These are phyloP conservation scores for Tulasnella sp. DNA, from an alignment of 768 basidiomycete genomes.

Conservation along the genomic window DNA sequence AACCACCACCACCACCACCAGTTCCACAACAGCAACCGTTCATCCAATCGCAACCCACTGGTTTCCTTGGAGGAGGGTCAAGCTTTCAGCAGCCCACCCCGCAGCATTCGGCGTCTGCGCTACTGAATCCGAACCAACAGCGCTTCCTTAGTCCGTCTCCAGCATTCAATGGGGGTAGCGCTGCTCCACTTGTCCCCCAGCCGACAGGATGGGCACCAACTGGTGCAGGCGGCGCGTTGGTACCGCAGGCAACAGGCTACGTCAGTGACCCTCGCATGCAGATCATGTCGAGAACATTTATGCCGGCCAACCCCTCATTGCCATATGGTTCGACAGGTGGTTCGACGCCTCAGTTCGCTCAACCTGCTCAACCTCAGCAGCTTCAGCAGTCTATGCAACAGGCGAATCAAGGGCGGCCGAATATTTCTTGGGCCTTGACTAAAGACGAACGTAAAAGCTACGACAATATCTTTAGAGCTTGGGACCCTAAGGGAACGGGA, in stretches of 20 bases:
- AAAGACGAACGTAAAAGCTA: slow-evolving; percentile 94
- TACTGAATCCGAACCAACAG: slow-evolving; percentile 27
- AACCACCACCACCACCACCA: slow-evolving; percentile 8
- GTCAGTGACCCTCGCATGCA: slow-evolving; percentile 63
- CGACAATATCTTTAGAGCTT: slow-evolving; percentile 92
- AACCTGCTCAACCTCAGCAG: slow-evolving; percentile 44
- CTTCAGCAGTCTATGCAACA: slow-evolving; percentile 83
- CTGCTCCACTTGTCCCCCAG: slow-evolving; percentile 28
- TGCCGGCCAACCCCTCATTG: slow-evolving; percentile 42
- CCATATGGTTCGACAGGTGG: slow-evolving; percentile 21
- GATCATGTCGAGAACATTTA: slow-evolving; percentile 87
- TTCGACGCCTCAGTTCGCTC: slow-evolving; percentile 45
- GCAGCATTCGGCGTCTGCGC: slow-evolving; percentile 4
- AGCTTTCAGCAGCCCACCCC: slow-evolving; percentile 11
- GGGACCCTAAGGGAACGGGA: slow-evolving; percentile 71
- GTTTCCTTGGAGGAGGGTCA: slow-evolving; percentile 6
- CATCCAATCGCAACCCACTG: slow-evolving; percentile 11
- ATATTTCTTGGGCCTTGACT: slow-evolving; percentile 75
- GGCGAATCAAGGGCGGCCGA: slow-evolving; percentile 61
- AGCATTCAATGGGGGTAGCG: slow-evolving; percentile 26
- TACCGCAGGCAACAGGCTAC: slow-evolving; percentile 69
- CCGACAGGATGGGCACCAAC: slow-evolving; percentile 46
- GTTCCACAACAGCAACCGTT: neutral
- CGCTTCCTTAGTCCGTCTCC: slow-evolving; percentile 51
- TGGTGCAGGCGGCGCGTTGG: slow-evolving; percentile 30